phyloP scores from a whole-genome alignment of 805 yeast genomes.

The Cyberlindnera mycetangii region DNA sequence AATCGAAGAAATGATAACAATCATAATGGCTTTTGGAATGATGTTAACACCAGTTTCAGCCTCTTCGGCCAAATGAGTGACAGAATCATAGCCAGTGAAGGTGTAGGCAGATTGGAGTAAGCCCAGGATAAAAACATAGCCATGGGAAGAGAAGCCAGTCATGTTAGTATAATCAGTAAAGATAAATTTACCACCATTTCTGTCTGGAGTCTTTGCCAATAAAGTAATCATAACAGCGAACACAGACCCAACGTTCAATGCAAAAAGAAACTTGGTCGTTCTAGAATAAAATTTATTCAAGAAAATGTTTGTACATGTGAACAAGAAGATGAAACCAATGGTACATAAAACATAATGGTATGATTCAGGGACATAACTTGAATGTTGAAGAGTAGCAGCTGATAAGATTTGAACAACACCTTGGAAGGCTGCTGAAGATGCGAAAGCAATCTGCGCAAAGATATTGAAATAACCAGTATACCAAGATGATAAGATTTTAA shows the following conservation, averaged over 20 bases:
- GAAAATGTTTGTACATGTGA: constrained; percentile 24
- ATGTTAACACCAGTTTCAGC: constrained; percentile 27
- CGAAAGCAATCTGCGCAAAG: constrained; percentile 28
- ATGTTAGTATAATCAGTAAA: constrained; percentile 26
- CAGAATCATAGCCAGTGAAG: constrained; percentile 34
- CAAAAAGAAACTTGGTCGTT: constrained; percentile 20
- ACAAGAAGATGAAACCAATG: constrained; percentile 26
- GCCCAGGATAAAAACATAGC: constrained; percentile 28
- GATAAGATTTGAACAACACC: constrained; percentile 26
- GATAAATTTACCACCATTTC: constrained; percentile 26
- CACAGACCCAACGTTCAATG: constrained; percentile 22
- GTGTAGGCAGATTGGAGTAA: constrained; percentile 28
- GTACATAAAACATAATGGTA: constrained; percentile 24
- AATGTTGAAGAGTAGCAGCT: constrained; percentile 20
- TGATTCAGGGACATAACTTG: constrained; percentile 17
- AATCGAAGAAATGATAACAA: constrained; percentile 29
- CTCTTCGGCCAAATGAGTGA: constrained; percentile 36
- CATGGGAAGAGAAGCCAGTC: constrained; percentile 26
- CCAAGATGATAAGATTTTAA: constrained; percentile 30
- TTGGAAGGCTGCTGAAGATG: constrained; percentile 28
- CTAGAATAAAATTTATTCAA: constrained; percentile 25
- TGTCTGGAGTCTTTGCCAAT: constrained; percentile 23
- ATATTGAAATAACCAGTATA: constrained; percentile 31
- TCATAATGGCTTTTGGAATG: constrained; percentile 34
- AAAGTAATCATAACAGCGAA: constrained; percentile 21